Percentiles rank a stretch among this genome's conserved stretches.
Evolutionary conservation across 768 basidiomycete genomes (phyloP).

Genomic region (Kwoniella bestiolae): DNA sequence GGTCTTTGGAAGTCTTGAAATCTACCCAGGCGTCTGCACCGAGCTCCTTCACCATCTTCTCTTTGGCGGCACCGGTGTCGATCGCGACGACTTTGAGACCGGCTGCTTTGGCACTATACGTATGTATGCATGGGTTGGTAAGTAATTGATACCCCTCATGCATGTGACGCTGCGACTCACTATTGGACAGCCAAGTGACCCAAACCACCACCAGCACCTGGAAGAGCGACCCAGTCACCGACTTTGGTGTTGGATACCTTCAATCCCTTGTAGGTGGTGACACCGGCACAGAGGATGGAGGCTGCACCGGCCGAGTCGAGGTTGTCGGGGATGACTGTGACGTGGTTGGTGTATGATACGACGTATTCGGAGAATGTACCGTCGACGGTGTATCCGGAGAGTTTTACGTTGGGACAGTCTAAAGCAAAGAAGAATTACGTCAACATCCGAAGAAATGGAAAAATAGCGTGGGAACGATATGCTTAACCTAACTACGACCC

Average conservation of each 20-base stretch:
- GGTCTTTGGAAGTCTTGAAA: slow-evolving; percentile 69
- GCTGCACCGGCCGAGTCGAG: slow-evolving; percentile 65
- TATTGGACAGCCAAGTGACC: slow-evolving; percentile 86
- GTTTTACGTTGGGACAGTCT: slow-evolving; percentile 68
- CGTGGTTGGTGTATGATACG: slow-evolving; percentile 43
- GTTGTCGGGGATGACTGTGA: slow-evolving; percentile 78
- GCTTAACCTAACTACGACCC: not conserved
- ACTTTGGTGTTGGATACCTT: slow-evolving; percentile 70
- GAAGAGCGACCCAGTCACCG: slow-evolving; percentile 62
- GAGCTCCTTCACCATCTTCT: slow-evolving; percentile 65
- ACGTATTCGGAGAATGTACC: slow-evolving; percentile 69
- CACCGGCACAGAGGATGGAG: slow-evolving; percentile 75
- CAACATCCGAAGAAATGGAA: not conserved
- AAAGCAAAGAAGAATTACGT: slow-evolving; percentile 45
- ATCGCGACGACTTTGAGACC: slow-evolving; percentile 81
- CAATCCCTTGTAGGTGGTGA: slow-evolving; percentile 84
- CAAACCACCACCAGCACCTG: slow-evolving; percentile 64
- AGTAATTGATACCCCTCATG: too few relatives aligned
- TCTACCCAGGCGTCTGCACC: slow-evolving; percentile 76
- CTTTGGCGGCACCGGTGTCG: slow-evolving; percentile 77
- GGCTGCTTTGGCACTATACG: slow-evolving; percentile 64
- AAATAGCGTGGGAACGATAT: not conserved
- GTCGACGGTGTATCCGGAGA: slow-evolving; percentile 74
- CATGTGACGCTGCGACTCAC: too few relatives aligned
- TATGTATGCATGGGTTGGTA: too few relatives aligned